A percentile compares a stretch with the other conserved stretches of the same genome.
Evolutionary conservation across 257 asterid genomes (phyloP).

Genomic region (Osmanthus fragrans): DNA sequence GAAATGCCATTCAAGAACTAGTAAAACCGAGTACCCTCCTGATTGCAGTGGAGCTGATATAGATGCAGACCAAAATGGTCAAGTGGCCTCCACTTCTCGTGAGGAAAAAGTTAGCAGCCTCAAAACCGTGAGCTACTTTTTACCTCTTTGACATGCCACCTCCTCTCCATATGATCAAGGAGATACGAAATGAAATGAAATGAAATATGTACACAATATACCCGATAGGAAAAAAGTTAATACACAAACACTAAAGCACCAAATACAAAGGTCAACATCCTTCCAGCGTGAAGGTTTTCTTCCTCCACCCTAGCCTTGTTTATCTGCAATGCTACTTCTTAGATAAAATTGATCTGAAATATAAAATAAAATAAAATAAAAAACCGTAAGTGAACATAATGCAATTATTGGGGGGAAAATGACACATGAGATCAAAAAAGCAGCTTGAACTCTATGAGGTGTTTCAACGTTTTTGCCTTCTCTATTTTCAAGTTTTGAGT

Average conservation of each 20-base stretch:
- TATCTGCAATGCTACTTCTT: slow-evolving; percentile 1
- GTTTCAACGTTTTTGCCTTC: not conserved
- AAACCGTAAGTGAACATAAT: not conserved
- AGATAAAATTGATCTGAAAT: not conserved
- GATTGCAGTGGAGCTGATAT: slow-evolving; percentile 71
- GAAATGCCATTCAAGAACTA: slow-evolving; percentile 59
- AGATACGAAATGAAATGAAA: not conserved
- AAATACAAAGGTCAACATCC: slow-evolving; percentile 2
- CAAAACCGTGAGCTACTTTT: slow-evolving; percentile 68
- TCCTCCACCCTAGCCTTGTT: not conserved
- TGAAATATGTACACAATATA: not conserved
- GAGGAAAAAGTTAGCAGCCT: slow-evolving; percentile 99
- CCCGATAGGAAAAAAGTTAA: not conserved
- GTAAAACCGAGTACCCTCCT: slow-evolving; percentile 64
- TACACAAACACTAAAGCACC: not conserved
- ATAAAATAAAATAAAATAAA: no score
- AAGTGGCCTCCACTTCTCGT: slow-evolving; percentile 69
- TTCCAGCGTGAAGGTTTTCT: not conserved
- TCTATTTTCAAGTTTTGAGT: not conserved
- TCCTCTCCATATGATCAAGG: not conserved
- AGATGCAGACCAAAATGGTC: slow-evolving; percentile 83
- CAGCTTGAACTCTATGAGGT: not conserved
- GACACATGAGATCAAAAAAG: not conserved
- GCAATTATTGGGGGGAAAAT: not conserved
- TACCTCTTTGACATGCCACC: not conserved